phyloP scores from a whole-genome alignment of 441 rosid genomes.

The Mallotus repandus region DNA sequence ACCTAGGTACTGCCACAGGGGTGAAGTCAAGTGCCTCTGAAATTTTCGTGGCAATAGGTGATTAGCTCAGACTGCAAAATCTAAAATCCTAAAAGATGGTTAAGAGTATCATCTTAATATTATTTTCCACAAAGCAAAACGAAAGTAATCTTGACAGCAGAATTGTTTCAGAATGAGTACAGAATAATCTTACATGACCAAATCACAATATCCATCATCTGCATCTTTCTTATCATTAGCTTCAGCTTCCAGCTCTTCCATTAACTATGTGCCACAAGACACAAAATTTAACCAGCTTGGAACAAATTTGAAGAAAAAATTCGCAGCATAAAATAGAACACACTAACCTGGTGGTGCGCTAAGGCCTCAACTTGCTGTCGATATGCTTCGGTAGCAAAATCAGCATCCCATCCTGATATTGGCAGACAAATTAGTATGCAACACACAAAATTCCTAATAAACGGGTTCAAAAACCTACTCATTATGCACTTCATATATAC shows the following conservation, averaged over 20 bases:
- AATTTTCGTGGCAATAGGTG: not conserved
- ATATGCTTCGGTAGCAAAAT: slow-evolving; percentile 98
- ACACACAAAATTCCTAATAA: not conserved
- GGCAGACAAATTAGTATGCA: not conserved
- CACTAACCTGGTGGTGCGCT: slow-evolving; percentile 90
- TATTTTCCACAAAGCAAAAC: not conserved
- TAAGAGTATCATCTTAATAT: not conserved
- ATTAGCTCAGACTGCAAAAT: not conserved
- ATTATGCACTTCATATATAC: not conserved
- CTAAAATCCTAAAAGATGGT: not conserved
- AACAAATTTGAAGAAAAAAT: slow-evolving; percentile 6
- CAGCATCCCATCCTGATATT: slow-evolving; percentile 95
- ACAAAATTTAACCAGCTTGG: slow-evolving; percentile 23
- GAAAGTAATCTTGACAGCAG: not conserved
- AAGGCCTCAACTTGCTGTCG: slow-evolving; percentile 94
- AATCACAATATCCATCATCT: slow-evolving; percentile 46
- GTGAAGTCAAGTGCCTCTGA: not conserved
- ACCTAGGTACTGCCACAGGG: not conserved
- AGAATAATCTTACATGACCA: slow-evolving; percentile 61
- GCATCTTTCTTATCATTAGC: slow-evolving; percentile 82
- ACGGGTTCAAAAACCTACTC: not conserved
- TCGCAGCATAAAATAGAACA: not conserved
- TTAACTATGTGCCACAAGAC: slow-evolving; percentile 51
- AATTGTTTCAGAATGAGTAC: slow-evolving; percentile 23
- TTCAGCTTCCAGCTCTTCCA: slow-evolving; percentile 96